Evolutionary conservation across 805 yeast genomes (phyloP), one percentile per base, ranked within the genome.

Genomic region (Ogataea nakhonphanomensis): DNA sequence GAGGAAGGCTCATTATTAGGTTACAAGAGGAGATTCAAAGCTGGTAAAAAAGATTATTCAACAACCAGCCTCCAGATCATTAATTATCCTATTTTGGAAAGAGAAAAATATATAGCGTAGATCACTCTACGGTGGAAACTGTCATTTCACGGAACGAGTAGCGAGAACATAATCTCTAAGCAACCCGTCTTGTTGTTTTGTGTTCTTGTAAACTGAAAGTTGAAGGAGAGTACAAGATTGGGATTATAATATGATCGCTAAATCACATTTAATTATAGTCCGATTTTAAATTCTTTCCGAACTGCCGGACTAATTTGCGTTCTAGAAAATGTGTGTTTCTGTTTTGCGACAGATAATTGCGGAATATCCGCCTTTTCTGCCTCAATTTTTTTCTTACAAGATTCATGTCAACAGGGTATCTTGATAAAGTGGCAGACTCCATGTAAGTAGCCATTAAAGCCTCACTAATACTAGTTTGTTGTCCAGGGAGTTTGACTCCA

Each of bases 401-500:
- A 31, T 17, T 17, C 33, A 37, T 38, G 35, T 30, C 36, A 22
- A 10, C 24, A n/a, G 17, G 21, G 17, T 17, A 30, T 17, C 34
- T 43, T 5, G 53, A 47, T 21, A 49, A 47, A 22, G 30, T 51
- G 20, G 34, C 51, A 4, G 58, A 51, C 20, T 38, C 52, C 23
- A 36, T 51, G 56, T 53, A 45, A 35, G 56, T 48, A 8, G 20
- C 10, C 7, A n/a, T 8, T 5, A 13, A 12, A 7, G 7, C 25
- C 3, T 23, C 8, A 26, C 29, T 31, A 23, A 30, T 3, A 11
- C 8, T 28, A 53, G 58, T 17, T 43, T 54, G 12, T 37, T 54
- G 10, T 38, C 56, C 12, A 43, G 57, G 25, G 58, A 57, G 30
- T 50, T 51, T 32, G 46, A 48, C 31, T 46, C 53, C 2, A 30